A percentile compares a stretch with the other conserved stretches of the same genome.
phyloP scores from a whole-genome alignment of 1,284 basidiomycete species.

The Ganoderma boninense region DNA sequence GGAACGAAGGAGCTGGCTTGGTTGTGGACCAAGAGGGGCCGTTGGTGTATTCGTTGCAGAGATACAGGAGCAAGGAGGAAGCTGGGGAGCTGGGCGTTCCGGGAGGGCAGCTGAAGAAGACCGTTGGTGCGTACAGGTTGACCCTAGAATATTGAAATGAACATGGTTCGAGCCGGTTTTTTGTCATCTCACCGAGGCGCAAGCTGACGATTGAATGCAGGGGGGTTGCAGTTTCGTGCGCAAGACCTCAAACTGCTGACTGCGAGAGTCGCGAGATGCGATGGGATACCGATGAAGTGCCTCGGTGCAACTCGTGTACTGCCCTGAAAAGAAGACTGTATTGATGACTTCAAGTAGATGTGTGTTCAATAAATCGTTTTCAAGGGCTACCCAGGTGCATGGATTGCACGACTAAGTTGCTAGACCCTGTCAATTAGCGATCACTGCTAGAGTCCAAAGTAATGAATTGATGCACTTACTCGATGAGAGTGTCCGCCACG shows the following conservation, averaged over 20 bases:
- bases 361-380: background rate
- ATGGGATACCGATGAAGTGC: too few species aligned
- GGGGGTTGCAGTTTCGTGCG: too few species aligned
- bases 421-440: background rate
- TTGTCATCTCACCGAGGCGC: background rate
- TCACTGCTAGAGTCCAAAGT: too few species aligned
- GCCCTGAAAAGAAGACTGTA: too few species aligned
- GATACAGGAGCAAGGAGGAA: slow-evolving; percentile 1
- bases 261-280: too few species aligned
- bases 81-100: background rate
- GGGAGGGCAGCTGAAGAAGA: background rate
- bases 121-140: background rate
- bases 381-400: background rate
- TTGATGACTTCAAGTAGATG: background rate
- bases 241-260: background rate
- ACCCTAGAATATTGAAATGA: background rate
- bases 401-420: background rate
- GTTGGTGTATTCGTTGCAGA: slow-evolving; percentile 10
- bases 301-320: too few species aligned
- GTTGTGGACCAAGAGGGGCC: slow-evolving; percentile 10
- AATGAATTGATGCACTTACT: background rate
- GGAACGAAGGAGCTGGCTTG: background rate
- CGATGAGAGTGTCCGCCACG: background rate
- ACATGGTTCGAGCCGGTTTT: background rate
- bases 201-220: background rate